Evolutionary conservation across 257 asterid species (phyloP).

Genomic region (Jaltomata sinuosa): DNA sequence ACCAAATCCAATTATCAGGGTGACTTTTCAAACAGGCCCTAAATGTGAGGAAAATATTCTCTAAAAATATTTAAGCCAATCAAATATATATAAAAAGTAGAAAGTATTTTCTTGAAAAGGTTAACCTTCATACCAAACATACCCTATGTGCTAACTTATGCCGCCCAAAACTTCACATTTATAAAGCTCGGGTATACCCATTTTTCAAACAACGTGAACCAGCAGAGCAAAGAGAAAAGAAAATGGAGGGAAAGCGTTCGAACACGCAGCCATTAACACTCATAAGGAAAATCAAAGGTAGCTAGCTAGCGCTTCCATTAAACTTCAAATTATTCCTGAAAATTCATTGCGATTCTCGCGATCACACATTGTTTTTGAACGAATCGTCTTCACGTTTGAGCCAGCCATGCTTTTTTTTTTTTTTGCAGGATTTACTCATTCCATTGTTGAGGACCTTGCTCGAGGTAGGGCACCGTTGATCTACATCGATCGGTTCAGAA

Average conservation of each 20-base stretch:
- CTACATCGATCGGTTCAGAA: conserved; percentile 53
- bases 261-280: conserved; percentile 24
- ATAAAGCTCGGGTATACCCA: not conserved
- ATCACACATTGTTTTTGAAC: not conserved
- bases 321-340: not conserved
- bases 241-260: conserved; percentile 50
- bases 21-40: too few species aligned
- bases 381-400: not conserved
- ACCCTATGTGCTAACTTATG: not conserved
- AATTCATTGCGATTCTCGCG: not conserved
- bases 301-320: not conserved
- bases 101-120: not conserved
- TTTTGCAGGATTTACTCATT: conserved; percentile 55
- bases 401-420: not conserved
- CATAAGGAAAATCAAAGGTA: conserved; percentile 49
- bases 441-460: conserved; percentile 47
- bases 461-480: conserved; percentile 41
- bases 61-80: not conserved
- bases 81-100: not conserved
- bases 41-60: too few species aligned
- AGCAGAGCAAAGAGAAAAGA: not conserved
- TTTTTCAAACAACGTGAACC: not conserved
- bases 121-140: not conserved
- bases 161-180: not conserved
- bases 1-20: too few species aligned